phyloP scores from a whole-genome alignment of 768 basidiomycete genomes.

The Boletus sp. region DNA sequence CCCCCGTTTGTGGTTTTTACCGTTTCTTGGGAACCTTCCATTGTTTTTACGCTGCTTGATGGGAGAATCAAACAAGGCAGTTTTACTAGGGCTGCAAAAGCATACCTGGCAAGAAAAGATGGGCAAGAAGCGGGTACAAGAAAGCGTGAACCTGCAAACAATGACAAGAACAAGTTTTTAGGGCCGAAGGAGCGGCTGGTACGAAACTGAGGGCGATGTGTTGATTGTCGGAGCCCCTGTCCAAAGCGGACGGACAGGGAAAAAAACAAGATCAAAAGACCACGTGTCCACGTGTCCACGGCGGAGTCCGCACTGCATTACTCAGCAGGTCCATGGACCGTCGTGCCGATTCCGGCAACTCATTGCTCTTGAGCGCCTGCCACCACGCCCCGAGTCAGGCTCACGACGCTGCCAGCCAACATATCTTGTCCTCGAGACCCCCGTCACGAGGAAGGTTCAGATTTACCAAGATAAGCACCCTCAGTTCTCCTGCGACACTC shows the following conservation, averaged over 20 bases:
- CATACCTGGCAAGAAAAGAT: slow-evolving; percentile 14
- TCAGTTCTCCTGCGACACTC: slow-evolving; percentile 13
- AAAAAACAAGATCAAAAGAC: slow-evolving; percentile 35
- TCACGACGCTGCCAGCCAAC: neutral
- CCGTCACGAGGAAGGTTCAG: neutral
- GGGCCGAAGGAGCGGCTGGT: slow-evolving; percentile 10
- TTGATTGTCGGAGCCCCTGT: slow-evolving; percentile 40
- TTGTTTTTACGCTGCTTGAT: slow-evolving; percentile 34
- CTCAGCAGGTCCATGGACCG: slow-evolving; percentile 30
- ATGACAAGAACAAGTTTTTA: slow-evolving; percentile 18
- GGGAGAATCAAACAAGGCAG: slow-evolving; percentile 24
- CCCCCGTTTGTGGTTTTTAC: slow-evolving; percentile 19
- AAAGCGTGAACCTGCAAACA: neutral
- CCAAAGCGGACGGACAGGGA: slow-evolving; percentile 34
- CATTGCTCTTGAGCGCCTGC: neutral
- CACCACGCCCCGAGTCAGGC: too few species aligned
- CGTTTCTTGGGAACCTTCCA: slow-evolving; percentile 25
- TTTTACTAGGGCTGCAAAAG: neutral
- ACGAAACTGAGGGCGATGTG: slow-evolving; percentile 24
- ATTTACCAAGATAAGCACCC: slow-evolving; percentile 26
- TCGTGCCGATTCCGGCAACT: slow-evolving; percentile 12
- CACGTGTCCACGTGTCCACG: slow-evolving; percentile 30
- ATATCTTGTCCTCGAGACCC: neutral
- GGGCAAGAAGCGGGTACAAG: neutral
- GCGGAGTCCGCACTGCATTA: slow-evolving; percentile 10